Evolutionary conservation across 139 green algal genomes (phyloP), one percentile per base, ranked within the genome.

Genomic region (Micractinium sp.): DNA sequence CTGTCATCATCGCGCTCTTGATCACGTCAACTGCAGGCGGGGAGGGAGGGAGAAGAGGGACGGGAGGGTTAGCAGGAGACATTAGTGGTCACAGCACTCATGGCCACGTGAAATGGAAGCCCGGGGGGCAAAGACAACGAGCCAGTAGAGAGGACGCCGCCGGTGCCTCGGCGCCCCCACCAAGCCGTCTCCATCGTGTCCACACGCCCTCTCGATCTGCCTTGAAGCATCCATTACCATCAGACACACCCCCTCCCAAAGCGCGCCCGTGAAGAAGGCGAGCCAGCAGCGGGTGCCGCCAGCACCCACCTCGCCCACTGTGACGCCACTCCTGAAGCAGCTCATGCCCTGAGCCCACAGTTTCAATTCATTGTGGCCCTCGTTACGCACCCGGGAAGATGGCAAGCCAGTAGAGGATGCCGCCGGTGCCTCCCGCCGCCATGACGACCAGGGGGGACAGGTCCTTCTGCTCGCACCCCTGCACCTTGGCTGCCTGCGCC

Each of bases 1-100:
- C 97, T 5, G 96, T 97, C 93, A 96, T 94, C 95, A 98, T 98
- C 31, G 95, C 95, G 39, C 85, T 95, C 94, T 98, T 99, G 91
- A 98, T 94, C 66, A 97, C 96, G 90, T 99, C 97, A 56, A 99
- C 91, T 87, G 83, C 83, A 33, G n/a, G 39, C 16, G 7, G 29
- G 15, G 25, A 27, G 78, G 12, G 15, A 13, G 78, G 78, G 14
- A 38, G 77, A 79, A 5, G 27, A 31, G 13, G 25, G 25, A 16
- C 5, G 47, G 47, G 47, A 56, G 47, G 9, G 7, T 5, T n/a
- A n/a, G n/a, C n/a, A 56, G 47, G 47, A 56, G 47, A 9, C 47
- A 56, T n/a, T n/a, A n/a, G n/a, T n/a, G n/a, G n/a, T n/a, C n/a
- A n/a, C n/a, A n/a, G n/a, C n/a, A n/a, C n/a, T n/a, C n/a, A n/a